These are phyloP conservation scores for Physcia stellaris DNA, from an alignment of 495 filamentous ascomycete species.

Conservation along the genomic window DNA sequence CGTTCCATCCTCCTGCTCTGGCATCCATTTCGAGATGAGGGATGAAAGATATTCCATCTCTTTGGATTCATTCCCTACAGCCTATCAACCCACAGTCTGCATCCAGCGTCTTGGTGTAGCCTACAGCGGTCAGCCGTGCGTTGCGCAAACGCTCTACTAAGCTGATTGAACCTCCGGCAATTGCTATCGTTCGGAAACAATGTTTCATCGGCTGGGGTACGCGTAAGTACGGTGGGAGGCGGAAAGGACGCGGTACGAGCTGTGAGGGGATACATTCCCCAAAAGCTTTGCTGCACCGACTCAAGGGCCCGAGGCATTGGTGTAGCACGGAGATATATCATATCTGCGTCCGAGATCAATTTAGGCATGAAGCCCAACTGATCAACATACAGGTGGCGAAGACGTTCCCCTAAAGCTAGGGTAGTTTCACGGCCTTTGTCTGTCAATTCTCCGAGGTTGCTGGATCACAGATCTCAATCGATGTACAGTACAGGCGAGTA, in stretches of 20 bases:
- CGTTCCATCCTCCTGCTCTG: conserved; percentile 42
- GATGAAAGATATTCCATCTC: conserved; percentile 79
- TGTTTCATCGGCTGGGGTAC: conserved; percentile 69
- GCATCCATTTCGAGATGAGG: conserved; percentile 73
- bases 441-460: conserved; percentile 75
- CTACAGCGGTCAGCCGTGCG: conserved; percentile 61
- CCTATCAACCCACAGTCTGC: background rate
- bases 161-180: conserved; percentile 71
- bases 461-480: conserved; percentile 12
- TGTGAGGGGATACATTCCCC: conserved; percentile 72
- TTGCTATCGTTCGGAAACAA: conserved; percentile 81
- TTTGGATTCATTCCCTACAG: conserved; percentile 54
- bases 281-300: conserved; percentile 78
- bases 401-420: conserved; percentile 59
- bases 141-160: conserved; percentile 69
- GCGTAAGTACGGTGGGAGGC: conserved; percentile 58
- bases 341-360: conserved; percentile 47
- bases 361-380: conserved; percentile 74
- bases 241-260: conserved; percentile 50
- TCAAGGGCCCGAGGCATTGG: conserved; percentile 77
- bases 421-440: conserved; percentile 79
- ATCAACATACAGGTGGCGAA: conserved; percentile 76
- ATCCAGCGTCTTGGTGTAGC: conserved; percentile 1
- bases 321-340: conserved; percentile 75
- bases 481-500: background rate